Conservation (phyloP, 192 early-diverging fungal genomes). For the Coemansia sp. region DNA sequence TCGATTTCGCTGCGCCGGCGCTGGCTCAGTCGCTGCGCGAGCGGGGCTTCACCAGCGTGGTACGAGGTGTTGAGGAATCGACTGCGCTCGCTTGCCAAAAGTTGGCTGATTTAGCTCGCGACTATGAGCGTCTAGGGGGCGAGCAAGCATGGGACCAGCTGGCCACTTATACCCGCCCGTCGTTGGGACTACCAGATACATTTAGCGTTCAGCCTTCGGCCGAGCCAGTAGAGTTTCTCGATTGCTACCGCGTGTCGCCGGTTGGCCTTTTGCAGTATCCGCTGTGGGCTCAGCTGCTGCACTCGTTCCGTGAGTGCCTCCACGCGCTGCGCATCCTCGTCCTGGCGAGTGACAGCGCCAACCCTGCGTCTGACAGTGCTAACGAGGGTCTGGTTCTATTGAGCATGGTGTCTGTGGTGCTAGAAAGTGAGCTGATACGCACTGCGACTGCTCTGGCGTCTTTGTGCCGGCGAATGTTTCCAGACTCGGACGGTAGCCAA, state of each 20-base stretch:
- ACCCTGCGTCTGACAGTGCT: background rate
- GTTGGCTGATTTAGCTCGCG: conserved; percentile 7
- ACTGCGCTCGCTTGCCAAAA: conserved; percentile 18
- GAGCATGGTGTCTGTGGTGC: conserved; percentile 41
- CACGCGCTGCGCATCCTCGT: conserved; percentile 50
- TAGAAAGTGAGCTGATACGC: conserved; percentile 45
- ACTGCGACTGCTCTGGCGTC: conserved; percentile 22
- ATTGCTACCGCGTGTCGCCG: conserved; percentile 40
- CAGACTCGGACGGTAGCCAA: background rate
- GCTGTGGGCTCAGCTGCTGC: conserved; percentile 39
- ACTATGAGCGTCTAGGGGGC: background rate
- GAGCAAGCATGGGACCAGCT: conserved; percentile 37
- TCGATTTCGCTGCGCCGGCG: conserved; percentile 35
- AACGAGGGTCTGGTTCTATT: conserved; percentile 29
- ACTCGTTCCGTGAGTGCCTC: conserved; percentile 44
- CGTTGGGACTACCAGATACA: conserved; percentile 25
- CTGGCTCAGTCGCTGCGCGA: conserved; percentile 31
- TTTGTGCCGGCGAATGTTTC: conserved; percentile 11
- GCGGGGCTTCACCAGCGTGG: conserved; percentile 49
- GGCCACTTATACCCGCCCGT: conserved; percentile 34
- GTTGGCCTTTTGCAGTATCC: conserved; percentile 53
- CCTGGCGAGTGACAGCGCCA: conserved; percentile 34
- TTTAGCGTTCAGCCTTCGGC: background rate
- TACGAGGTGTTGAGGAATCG: conserved; percentile 28
- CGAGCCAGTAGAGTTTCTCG: conserved; percentile 25